These are phyloP conservation scores for Heliosperma pusillum DNA, from an alignment of 148 eudicot species.

Conservation along the genomic window DNA sequence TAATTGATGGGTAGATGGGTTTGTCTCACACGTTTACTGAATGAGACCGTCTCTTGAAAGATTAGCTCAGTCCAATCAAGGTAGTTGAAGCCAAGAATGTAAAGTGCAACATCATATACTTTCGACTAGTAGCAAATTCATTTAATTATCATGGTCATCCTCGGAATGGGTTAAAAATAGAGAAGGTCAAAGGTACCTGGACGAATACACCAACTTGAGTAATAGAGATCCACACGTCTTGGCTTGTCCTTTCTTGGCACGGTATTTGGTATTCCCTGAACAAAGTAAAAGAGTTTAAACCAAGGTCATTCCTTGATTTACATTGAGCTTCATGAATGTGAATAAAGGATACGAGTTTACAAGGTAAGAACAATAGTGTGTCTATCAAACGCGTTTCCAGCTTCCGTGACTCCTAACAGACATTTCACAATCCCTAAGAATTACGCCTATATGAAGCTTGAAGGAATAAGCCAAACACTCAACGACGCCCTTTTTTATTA, in stretches of 20 bases:
- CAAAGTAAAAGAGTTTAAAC: neutral
- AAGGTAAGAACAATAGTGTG: too few species aligned
- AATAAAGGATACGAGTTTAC: too few species aligned
- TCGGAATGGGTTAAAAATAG: neutral
- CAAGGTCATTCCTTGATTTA: neutral
- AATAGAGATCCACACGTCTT: slow-evolving; percentile 84
- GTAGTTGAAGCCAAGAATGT: too few species aligned
- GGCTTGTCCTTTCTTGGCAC: slow-evolving; percentile 75
- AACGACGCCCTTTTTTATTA: neutral
- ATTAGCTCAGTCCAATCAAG: neutral
- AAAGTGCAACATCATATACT: neutral
- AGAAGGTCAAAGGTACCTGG: slow-evolving; percentile 49
- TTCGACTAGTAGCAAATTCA: neutral
- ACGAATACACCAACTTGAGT: slow-evolving; percentile 94
- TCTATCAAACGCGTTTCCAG: slow-evolving; percentile 1
- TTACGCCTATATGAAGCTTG: neutral
- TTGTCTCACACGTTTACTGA: neutral
- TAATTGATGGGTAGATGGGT: neutral
- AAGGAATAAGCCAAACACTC: neutral
- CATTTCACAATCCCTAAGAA: neutral
- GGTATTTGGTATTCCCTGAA: slow-evolving; percentile 75
- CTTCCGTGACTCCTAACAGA: neutral
- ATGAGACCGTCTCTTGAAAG: neutral
- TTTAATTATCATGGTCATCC: neutral
- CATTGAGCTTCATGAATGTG: slow-evolving; percentile 1